A percentile compares a stretch with the other conserved stretches of the same genome.
phyloP scores from a whole-genome alignment of 2,329 filamentous ascomycete species.

The Hypomyces perniciosus region DNA sequence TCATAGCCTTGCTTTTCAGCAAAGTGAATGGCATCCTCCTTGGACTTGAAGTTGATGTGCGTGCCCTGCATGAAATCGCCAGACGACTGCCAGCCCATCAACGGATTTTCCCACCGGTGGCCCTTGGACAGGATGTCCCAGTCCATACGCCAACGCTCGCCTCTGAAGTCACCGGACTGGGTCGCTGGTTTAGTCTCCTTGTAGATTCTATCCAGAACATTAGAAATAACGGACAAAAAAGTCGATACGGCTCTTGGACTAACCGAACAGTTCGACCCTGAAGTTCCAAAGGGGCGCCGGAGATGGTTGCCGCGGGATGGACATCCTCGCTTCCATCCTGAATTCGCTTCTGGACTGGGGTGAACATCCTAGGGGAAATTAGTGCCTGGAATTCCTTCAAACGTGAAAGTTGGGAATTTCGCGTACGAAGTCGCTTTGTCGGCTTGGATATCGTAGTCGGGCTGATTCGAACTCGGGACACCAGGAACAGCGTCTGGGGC shows the following conservation, averaged over 20 bases:
- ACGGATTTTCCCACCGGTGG: slow-evolving; percentile 94
- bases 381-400: not conserved
- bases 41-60: slow-evolving; percentile 80
- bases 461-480: slow-evolving; percentile 53
- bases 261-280: slow-evolving; percentile 93
- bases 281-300: slow-evolving; percentile 87
- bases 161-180: slow-evolving; percentile 84
- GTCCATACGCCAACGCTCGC: slow-evolving; percentile 91
- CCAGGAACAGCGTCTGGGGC: slow-evolving; percentile 33
- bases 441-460: slow-evolving; percentile 72
- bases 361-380: slow-evolving; percentile 61
- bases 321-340: slow-evolving; percentile 85
- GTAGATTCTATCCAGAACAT: slow-evolving; percentile 65
- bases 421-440: slow-evolving; percentile 87
- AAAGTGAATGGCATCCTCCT: slow-evolving; percentile 91
- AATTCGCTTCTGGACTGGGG: slow-evolving; percentile 80
- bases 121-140: slow-evolving; percentile 93
- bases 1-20: slow-evolving; percentile 99
- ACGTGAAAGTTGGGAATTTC: not conserved
- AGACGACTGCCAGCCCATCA: slow-evolving; percentile 98
- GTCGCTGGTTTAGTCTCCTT: slow-evolving; percentile 89
- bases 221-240: not conserved
- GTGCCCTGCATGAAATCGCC: slow-evolving; percentile 94
- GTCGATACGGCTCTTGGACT: slow-evolving; percentile 19
- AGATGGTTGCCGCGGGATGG: slow-evolving; percentile 78